Base-by-base conservation (phyloP, 2,329 filamentous ascomycete species). In the Aspergillus nomiae region DNA sequence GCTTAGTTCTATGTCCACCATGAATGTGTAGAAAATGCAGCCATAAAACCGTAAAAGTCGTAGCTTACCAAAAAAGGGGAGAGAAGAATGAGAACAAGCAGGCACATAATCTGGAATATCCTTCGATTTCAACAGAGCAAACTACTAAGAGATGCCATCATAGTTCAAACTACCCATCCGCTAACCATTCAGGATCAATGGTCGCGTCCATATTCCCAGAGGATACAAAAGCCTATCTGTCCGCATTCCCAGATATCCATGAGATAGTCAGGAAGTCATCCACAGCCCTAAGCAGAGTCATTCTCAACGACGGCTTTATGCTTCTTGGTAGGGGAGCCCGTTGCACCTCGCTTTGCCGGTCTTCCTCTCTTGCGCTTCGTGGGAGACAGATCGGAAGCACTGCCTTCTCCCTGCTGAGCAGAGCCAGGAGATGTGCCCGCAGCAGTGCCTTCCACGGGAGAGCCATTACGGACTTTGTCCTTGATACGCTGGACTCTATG, bases 401-500 rank as follows among this genome's bases (percentile, higher is more conserved):
- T 21, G 5, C 46, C 48, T 51, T 60, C 58, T 16, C 34, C 36
- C 48, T 32, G 30, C 56, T 48, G 48, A 11, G 26, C 41, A 32
- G 46, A 26, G 21, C 26, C 34, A 45, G 58, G 16, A 24, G 38
- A 46, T 8, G 34, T 32, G n/a, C 34, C 32, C 11, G 48, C 3
- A 28, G 34, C 2, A 34, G 30, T 56, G 1, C 43, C 38, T 5
- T 41, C 50, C 12, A 9, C 41, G 26, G 43, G 21, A n/a, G 38
- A 28, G 3, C 4, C 30, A 11, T n/a, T 41, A 7, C 24, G 30
- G 36, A 62, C 63, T 41, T 65, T 66, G 1, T 67, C 66, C 30
- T 65, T 65, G 0, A 74, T 48, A 6, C 66, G 67, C n/a, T 61
- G 58, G 12, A 75, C 62, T 14, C 71, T 64, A 51, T 70, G 71